These are phyloP conservation scores for Musa itinerans DNA, from an alignment of 176 grass and related monocot genomes.

Conservation along the genomic window DNA sequence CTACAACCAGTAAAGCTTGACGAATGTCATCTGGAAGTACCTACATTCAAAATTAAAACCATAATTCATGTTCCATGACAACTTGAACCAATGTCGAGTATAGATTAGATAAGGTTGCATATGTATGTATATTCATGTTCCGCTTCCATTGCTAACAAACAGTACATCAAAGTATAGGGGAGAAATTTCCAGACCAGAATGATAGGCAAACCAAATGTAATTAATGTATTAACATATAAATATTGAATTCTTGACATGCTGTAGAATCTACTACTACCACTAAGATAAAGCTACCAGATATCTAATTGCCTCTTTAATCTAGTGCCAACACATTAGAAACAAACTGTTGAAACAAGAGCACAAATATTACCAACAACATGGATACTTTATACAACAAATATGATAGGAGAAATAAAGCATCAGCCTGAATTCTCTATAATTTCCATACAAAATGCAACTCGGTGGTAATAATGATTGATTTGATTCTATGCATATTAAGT, in stretches of 20 bases:
- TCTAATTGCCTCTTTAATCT: too few relatives aligned
- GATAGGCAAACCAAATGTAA: neutral
- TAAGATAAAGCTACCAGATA: too few relatives aligned
- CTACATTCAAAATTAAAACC: constrained; percentile 16
- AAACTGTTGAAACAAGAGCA: neutral
- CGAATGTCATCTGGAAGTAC: constrained; percentile 43
- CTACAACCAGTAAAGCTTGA: constrained; percentile 39
- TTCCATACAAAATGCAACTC: neutral
- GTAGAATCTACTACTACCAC: too few relatives aligned
- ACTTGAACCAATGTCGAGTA: neutral
- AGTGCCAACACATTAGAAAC: neutral
- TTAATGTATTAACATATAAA: neutral
- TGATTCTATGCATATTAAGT: neutral
- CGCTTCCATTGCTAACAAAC: neutral
- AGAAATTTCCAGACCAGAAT: neutral
- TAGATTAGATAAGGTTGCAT: neutral
- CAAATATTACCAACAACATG: neutral
- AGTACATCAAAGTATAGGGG: too few relatives aligned
- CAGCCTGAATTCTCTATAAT: neutral
- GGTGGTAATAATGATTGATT: neutral
- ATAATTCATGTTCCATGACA: neutral
- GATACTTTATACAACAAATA: neutral
- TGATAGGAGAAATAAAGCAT: neutral
- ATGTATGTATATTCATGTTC: neutral
- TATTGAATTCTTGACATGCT: neutral